These are phyloP conservation scores for Ophiognomonia clavigignenti-juglandacearum DNA, from an alignment of 2,329 filamentous ascomycete species.

Conservation along the genomic window DNA sequence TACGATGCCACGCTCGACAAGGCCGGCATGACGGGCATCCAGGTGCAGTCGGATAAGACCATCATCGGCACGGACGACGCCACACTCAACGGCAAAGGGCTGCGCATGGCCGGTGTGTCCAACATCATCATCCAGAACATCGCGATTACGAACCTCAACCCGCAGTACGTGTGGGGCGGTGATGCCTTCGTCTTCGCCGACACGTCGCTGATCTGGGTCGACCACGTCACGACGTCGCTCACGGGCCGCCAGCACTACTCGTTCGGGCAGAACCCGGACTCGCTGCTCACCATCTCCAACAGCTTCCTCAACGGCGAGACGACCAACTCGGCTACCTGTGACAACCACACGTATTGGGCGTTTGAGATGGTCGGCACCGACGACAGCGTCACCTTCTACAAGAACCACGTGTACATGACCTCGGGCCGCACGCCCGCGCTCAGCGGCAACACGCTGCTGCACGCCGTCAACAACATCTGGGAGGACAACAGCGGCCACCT, in stretches of 20 bases:
- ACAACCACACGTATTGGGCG: slow-evolving; percentile 56
- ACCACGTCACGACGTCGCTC: slow-evolving; percentile 48
- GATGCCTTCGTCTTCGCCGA: slow-evolving; percentile 2
- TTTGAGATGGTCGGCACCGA: slow-evolving; percentile 51
- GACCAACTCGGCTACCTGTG: slow-evolving; percentile 51
- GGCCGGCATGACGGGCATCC: slow-evolving; percentile 44
- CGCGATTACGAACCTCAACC: slow-evolving; percentile 39
- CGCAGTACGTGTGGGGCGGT: slow-evolving; percentile 22
- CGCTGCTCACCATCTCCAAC: slow-evolving; percentile 56
- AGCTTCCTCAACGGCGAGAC: slow-evolving; percentile 51
- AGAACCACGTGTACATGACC: slow-evolving; percentile 55
- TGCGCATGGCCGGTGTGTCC: slow-evolving; percentile 40
- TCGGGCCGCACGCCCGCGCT: slow-evolving; percentile 54
- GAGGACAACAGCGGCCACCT: slow-evolving; percentile 49
- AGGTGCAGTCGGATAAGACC: slow-evolving; percentile 52
- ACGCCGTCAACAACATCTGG: slow-evolving; percentile 59
- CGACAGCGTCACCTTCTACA: slow-evolving; percentile 52
- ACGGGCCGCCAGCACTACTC: slow-evolving; percentile 58
- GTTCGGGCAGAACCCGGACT: slow-evolving; percentile 45
- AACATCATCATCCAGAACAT: slow-evolving; percentile 60
- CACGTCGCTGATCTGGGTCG: slow-evolving; percentile 41
- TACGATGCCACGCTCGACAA: slow-evolving; percentile 44
- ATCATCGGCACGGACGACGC: slow-evolving; percentile 49
- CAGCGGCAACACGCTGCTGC: slow-evolving; percentile 48
- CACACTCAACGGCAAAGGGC: slow-evolving; percentile 53